A percentile compares a stretch with the other conserved stretches of the same genome.
Conservation (phyloP, 1,284 basidiomycete species). For the Tilletia caries region DNA sequence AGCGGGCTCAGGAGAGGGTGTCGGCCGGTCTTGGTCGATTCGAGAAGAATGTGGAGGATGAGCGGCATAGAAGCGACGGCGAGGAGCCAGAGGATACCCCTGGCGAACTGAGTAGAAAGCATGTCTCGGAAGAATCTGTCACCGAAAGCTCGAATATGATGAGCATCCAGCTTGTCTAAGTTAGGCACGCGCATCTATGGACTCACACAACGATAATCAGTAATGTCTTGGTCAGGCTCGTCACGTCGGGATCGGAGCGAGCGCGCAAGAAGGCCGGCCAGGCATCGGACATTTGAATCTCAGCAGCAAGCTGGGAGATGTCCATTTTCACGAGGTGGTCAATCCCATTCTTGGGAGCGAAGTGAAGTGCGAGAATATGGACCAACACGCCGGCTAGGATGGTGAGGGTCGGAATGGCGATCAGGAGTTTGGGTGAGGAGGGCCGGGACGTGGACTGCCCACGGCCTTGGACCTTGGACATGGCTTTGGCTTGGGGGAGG, state of each 20-base stretch:
- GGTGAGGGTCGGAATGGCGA: neutral
- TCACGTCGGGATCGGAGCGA: neutral
- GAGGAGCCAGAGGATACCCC: neutral
- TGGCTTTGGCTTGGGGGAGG: neutral
- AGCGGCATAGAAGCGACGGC: neutral
- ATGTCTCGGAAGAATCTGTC: conserved; percentile 1
- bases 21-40: neutral
- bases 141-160: neutral
- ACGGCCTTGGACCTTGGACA: too few relatives aligned
- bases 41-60: neutral
- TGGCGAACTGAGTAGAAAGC: conserved; percentile 4
- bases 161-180: neutral
- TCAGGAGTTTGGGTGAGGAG: neutral
- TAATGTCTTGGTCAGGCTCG: neutral
- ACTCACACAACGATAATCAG: neutral
- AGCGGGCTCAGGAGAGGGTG: neutral
- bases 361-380: neutral
- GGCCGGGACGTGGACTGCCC: neutral
- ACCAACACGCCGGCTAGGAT: neutral
- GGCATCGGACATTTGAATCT: neutral
- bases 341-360: neutral
- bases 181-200: too few relatives aligned
- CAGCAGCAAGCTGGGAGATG: neutral
- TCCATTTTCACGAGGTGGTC: neutral
- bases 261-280: conserved; percentile 4